Evolutionary conservation across 1,284 basidiomycete genomes (phyloP).

Genomic region (Gomphus bonarii): DNA sequence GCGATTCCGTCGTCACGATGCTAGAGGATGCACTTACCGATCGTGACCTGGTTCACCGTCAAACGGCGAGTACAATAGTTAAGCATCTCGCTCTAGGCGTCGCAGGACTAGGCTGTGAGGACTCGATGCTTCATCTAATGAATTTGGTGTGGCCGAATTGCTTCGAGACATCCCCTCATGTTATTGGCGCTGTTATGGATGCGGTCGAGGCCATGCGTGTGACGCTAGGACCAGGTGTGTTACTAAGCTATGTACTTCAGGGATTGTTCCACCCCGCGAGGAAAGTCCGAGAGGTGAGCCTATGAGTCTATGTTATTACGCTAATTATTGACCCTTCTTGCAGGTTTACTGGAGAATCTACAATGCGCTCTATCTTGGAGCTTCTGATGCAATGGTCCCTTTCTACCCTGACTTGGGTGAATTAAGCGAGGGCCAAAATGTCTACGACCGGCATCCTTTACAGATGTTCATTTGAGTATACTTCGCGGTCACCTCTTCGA

Average conservation of each 20-base stretch:
- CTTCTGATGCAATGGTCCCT: conserved; percentile 83
- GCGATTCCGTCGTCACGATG: conserved; percentile 94
- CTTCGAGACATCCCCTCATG: conserved; percentile 97
- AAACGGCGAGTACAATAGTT: conserved; percentile 98
- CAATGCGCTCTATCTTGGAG: conserved; percentile 84
- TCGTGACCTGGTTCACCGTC: conserved; percentile 95
- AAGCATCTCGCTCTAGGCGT: conserved; percentile 97
- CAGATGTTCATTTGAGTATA: conserved; percentile 63
- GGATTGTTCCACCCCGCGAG: conserved; percentile 93
- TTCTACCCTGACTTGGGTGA: conserved; percentile 90
- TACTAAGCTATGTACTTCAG: conserved; percentile 86
- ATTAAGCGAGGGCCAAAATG: conserved; percentile 80
- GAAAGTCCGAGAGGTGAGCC: conserved; percentile 82
- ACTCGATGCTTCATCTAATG: conserved; percentile 95
- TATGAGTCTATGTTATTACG: neutral
- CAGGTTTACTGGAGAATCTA: conserved; percentile 85
- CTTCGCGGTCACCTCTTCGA: neutral
- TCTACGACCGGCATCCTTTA: conserved; percentile 77
- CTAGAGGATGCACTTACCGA: conserved; percentile 97
- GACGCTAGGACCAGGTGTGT: conserved; percentile 86
- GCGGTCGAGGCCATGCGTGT: conserved; percentile 96
- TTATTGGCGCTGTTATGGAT: conserved; percentile 95
- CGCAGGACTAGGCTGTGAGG: conserved; percentile 94
- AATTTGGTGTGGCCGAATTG: conserved; percentile 99
- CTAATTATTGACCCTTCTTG: neutral